These are phyloP conservation scores for Trichoderma endophyticum DNA, from an alignment of 2,329 filamentous ascomycete species.

Conservation along the genomic window DNA sequence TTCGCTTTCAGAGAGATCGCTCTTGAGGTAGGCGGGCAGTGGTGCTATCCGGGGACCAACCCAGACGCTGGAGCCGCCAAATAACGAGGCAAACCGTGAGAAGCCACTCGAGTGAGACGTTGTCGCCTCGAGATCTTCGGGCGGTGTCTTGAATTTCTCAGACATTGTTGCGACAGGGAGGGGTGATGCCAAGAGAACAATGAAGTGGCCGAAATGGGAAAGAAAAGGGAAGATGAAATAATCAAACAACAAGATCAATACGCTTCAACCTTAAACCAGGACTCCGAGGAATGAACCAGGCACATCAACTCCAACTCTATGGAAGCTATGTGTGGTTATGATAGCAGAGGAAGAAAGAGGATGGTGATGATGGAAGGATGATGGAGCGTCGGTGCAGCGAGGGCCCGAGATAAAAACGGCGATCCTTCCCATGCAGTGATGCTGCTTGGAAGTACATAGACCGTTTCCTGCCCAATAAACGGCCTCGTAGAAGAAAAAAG, in stretches of 20 bases:
- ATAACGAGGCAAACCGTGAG: constrained; percentile 34
- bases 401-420: constrained; percentile 15
- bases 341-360: background rate
- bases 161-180: constrained; percentile 26
- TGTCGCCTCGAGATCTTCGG: constrained; percentile 19
- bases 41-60: constrained; percentile 53
- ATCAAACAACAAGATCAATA: background rate
- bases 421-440: background rate
- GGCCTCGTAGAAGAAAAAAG: background rate
- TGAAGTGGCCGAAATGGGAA: background rate
- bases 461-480: constrained; percentile 8
- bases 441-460: background rate
- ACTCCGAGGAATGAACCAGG: background rate
- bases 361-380: background rate
- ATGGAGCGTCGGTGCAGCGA: constrained; percentile 14
- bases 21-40: constrained; percentile 36
- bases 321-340: background rate
- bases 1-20: constrained; percentile 38
- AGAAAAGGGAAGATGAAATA: background rate
- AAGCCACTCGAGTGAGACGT: constrained; percentile 22
- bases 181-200: background rate
- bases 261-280: background rate
- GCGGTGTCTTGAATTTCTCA: constrained; percentile 23
- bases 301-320: background rate
- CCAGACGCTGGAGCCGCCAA: constrained; percentile 39